These are phyloP conservation scores for Radiomyces spectabilis DNA, from an alignment of 192 early-diverging fungal genomes.

Conservation along the genomic window DNA sequence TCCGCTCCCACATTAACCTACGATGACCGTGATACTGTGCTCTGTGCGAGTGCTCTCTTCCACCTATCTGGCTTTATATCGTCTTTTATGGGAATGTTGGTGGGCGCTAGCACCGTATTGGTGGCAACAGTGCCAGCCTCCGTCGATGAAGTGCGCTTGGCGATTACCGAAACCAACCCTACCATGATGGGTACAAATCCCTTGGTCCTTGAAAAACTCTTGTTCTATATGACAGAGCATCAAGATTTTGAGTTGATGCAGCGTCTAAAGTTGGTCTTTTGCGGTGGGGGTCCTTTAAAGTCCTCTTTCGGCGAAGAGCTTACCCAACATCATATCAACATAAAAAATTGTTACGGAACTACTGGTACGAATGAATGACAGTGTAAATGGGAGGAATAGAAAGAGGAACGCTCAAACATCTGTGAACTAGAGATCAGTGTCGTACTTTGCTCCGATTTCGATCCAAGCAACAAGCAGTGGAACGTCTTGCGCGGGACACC, in stretches of 20 bases:
- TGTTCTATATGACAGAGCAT: not conserved
- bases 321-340: not conserved
- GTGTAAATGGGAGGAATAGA: not conserved
- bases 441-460: not conserved
- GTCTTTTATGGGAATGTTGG: not conserved
- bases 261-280: not conserved
- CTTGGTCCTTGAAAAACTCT: conserved; percentile 1
- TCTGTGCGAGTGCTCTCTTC: not conserved
- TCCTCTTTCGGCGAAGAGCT: not conserved
- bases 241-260: not conserved
- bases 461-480: not conserved
- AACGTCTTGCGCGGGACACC: not conserved
- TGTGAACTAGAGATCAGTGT: conserved; percentile 1
- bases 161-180: not conserved
- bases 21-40: not conserved
- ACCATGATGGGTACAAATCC: not conserved
- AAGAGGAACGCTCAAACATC: not conserved
- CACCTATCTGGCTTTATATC: not conserved
- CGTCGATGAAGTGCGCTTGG: not conserved
- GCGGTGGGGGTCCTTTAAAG: conserved; percentile 5
- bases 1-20: not conserved
- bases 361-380: not conserved
- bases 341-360: not conserved
- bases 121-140: not conserved
- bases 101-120: not conserved